A percentile compares a stretch with the other conserved stretches of the same genome.
These are phyloP conservation scores for Pichia sporocuriosa DNA, from an alignment of 805 yeast species.

Conservation along the genomic window DNA sequence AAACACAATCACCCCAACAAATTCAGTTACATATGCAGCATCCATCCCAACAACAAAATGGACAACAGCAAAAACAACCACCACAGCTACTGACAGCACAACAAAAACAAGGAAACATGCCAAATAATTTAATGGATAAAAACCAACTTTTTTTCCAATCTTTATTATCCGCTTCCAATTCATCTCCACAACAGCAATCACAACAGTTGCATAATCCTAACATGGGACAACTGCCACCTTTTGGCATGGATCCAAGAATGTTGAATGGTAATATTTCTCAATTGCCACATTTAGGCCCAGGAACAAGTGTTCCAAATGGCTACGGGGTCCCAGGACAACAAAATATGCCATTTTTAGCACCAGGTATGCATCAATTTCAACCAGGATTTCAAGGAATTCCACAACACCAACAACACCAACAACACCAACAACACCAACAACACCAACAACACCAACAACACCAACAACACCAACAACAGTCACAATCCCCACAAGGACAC, in stretches of 20 bases:
- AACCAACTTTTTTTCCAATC: slow-evolving; percentile 2
- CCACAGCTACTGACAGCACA: slow-evolving; percentile 9
- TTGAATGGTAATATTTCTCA: too few species aligned
- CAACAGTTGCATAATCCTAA: neutral
- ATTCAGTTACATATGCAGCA: slow-evolving; percentile 17
- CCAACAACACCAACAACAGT: slow-evolving; percentile 2
- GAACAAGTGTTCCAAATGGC: too few species aligned
- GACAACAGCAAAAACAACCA: slow-evolving; percentile 5
- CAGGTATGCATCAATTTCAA: neutral
- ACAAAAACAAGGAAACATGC: slow-evolving; percentile 4
- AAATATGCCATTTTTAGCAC: slow-evolving; percentile 1
- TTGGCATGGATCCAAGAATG: slow-evolving; percentile 4
- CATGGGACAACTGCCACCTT: neutral
- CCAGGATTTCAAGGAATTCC: neutral
- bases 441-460: slow-evolving; percentile 4
- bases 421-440: neutral
- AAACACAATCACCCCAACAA: slow-evolving; percentile 3
- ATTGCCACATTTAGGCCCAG: too few species aligned
- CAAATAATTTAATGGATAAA: neutral
- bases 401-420: slow-evolving; percentile 5
- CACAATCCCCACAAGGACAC: slow-evolving; percentile 3
- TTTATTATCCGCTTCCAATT: neutral
- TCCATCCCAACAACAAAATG: slow-evolving; percentile 7
- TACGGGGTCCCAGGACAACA: slow-evolving; percentile 1
- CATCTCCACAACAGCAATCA: neutral